Percentiles rank a stretch among this genome's conserved stretches.
These are phyloP conservation scores for Colletotrichum liaoningense DNA, from an alignment of 2,329 filamentous ascomycete genomes.

Conservation along the genomic window DNA sequence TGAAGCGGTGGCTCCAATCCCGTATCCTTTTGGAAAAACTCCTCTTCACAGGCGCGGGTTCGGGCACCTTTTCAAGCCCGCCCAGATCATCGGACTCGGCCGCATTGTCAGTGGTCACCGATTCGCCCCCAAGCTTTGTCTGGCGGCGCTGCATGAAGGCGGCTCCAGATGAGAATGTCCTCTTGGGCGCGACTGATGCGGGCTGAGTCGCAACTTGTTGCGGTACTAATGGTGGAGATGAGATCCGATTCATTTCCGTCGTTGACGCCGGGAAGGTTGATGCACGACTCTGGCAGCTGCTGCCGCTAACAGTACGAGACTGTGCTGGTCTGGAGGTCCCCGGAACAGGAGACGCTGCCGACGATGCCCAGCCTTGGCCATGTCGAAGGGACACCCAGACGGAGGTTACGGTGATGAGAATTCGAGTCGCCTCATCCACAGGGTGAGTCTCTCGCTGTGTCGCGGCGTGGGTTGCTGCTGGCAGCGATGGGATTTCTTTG, in stretches of 20 bases:
- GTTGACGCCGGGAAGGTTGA: conserved; percentile 29
- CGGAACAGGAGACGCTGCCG: conserved; percentile 10
- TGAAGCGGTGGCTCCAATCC: conserved; percentile 34
- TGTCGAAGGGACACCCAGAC: conserved; percentile 41
- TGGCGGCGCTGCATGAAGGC: conserved; percentile 40
- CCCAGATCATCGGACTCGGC: conserved; percentile 20
- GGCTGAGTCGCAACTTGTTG: conserved; percentile 11
- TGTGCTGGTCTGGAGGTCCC: conserved; percentile 8
- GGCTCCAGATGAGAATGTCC: conserved; percentile 40
- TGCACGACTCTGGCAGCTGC: conserved; percentile 20
- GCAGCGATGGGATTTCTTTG: conserved; percentile 18
- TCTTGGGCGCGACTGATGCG: conserved; percentile 19
- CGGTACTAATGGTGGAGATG: conserved; percentile 14
- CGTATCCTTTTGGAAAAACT: conserved; percentile 26
- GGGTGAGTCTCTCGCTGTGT: conserved; percentile 33
- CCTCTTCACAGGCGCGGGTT: conserved; percentile 12
- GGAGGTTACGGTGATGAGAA: conserved; percentile 40
- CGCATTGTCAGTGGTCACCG: conserved; percentile 11
- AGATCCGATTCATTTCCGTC: conserved; percentile 1
- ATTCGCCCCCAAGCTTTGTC: conserved; percentile 29
- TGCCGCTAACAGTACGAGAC: conserved; percentile 12
- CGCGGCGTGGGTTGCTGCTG: neutral
- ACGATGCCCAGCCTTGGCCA: conserved; percentile 36
- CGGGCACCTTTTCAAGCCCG: neutral
- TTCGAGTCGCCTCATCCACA: conserved; percentile 38